Evolutionary conservation across 148 eudicot species (phyloP).

Genomic region (Camellia japonica): DNA sequence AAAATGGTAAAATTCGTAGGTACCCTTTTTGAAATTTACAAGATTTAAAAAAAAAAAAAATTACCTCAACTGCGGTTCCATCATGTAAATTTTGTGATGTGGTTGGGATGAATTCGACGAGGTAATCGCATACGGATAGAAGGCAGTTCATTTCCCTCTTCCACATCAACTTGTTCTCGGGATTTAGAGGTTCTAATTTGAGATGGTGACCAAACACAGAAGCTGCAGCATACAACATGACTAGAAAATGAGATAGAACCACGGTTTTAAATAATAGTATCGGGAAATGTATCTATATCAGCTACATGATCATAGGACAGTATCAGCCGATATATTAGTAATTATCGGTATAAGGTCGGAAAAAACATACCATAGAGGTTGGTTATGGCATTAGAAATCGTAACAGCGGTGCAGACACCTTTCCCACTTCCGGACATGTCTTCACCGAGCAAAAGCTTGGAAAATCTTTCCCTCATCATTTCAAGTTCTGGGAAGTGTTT

Average conservation of each 20-base stretch:
- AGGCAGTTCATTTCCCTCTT: slow-evolving; percentile 94
- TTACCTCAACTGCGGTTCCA: slow-evolving; percentile 53
- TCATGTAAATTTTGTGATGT: slow-evolving; percentile 37
- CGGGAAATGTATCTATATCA: too few relatives aligned
- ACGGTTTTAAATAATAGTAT: too few relatives aligned
- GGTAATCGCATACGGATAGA: slow-evolving; percentile 84
- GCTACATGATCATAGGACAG: too few relatives aligned
- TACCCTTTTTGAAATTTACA: not conserved
- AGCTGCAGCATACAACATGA: slow-evolving; percentile 41
- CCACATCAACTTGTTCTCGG: slow-evolving; percentile 89
- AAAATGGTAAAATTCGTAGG: not conserved
- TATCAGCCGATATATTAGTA: too few relatives aligned
- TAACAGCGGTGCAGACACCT: slow-evolving; percentile 82
- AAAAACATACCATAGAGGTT: slow-evolving; percentile 76
- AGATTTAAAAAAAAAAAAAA: too few relatives aligned
- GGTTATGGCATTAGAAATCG: slow-evolving; percentile 91
- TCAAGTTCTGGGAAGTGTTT: slow-evolving; percentile 51
- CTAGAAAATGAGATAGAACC: not conserved
- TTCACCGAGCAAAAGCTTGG: slow-evolving; percentile 89
- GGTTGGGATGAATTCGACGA: slow-evolving; percentile 56
- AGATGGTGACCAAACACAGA: slow-evolving; percentile 81
- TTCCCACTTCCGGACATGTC: slow-evolving; percentile 98
- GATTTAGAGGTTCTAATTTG: slow-evolving; percentile 80
- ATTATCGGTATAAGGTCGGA: too few relatives aligned
- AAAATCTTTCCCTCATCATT: slow-evolving; percentile 90